phyloP scores from a whole-genome alignment of 768 basidiomycete genomes.

The Leccinum obscurum region DNA sequence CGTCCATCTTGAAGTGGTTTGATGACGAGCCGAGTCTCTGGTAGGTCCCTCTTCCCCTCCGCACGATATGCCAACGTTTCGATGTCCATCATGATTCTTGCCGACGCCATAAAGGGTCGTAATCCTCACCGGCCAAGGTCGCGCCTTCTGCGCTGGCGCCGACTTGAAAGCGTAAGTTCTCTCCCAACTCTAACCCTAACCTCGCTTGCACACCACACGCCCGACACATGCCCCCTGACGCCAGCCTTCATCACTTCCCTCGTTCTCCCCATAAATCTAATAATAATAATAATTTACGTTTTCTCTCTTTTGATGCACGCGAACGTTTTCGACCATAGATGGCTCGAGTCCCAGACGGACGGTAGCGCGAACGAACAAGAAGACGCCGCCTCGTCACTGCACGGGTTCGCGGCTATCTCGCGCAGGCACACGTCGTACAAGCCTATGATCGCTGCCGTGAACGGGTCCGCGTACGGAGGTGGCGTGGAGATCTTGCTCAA shows the following conservation, averaged over 20 bases:
- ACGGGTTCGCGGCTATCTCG: constrained; percentile 77
- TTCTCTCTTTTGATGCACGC: neutral
- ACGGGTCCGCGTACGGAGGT: constrained; percentile 70
- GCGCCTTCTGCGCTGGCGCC: constrained; percentile 76
- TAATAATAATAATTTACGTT: neutral
- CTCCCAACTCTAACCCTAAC: neutral
- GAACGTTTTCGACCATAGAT: constrained; percentile 40
- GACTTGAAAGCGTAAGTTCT: constrained; percentile 68
- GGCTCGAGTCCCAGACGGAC: constrained; percentile 54
- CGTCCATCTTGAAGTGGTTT: constrained; percentile 65
- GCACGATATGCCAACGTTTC: neutral
- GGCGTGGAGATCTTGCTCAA: constrained; percentile 70
- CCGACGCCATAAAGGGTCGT: constrained; percentile 54
- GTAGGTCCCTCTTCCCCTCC: constrained; percentile 38
- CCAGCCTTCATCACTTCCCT: too few species aligned
- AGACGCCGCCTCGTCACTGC: constrained; percentile 35
- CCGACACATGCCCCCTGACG: neutral
- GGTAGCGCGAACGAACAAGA: constrained; percentile 47
- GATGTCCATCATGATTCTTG: neutral
- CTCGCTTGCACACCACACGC: neutral
- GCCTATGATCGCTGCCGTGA: constrained; percentile 79
- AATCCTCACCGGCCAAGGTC: constrained; percentile 72
- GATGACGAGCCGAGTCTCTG: constrained; percentile 71
- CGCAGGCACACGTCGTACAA: constrained; percentile 61
- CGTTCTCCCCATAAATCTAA: neutral